Base-by-base conservation (phyloP, 2,329 filamentous ascomycete genomes). In the Phaeosphaeriaceae sp. region DNA sequence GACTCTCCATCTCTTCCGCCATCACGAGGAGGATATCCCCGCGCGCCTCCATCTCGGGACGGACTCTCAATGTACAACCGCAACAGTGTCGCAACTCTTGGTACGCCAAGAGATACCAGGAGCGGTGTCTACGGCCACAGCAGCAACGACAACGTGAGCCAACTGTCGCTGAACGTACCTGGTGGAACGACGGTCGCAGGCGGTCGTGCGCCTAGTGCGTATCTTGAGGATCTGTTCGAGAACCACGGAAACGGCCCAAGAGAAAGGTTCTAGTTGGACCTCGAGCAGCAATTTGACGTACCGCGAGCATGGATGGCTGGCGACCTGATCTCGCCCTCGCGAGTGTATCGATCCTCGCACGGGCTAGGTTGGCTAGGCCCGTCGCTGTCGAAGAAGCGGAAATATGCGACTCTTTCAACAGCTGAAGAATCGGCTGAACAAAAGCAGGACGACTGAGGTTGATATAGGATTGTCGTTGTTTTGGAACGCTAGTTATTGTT, bases 171-270 rank as follows among this genome's bases (percentile, higher is more conserved):
- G 31, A 90, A 88, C 61, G 83, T 86, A 55, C 84, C 89, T 13
- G 78, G 76, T 6, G 74, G 74, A 24, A 69, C 70, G 24, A 66
- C 51, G 41, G 71, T 65, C 2, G 83, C 87, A 15, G 89, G 87
- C 53, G 88, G 88, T 56, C 84, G 93, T 56, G 90, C 93, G 17
- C 94, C 94, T 0, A 96, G 92, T 75, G 91, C 92, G 19, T 97
- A 93, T 74, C 82, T 98, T 41, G 93, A 98, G 58, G 93, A 97
- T 75, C 79, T 98, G 50, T 89, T 97, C 60, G 92, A 93, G 71
- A 91, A 91, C 62, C 89, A 93, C 70, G 80, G 79, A 21, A 75
- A 71, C 51, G 75, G 63, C 13, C 65, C 71, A 33, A 61, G 68
- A 54, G 73, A 75, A 48, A 64, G 74, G 59, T 75, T 70, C 52